A percentile compares a stretch with the other conserved stretches of the same genome.
Evolutionary conservation across 345 rosid genomes (phyloP).

Genomic region (Dipteronia sinensis): DNA sequence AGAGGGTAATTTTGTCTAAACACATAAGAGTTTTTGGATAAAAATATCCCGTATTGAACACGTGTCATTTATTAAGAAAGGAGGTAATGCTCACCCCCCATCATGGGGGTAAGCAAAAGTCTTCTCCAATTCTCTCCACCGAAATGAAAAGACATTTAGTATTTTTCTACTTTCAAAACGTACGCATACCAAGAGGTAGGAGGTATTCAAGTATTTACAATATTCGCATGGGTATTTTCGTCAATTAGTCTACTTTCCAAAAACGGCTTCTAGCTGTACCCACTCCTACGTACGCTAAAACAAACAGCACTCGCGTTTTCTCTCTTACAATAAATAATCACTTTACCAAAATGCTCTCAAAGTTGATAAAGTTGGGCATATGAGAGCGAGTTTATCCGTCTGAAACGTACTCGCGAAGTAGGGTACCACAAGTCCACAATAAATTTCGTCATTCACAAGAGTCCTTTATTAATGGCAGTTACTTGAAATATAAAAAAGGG

Average conservation of each 20-base stretch:
- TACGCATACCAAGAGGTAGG: background rate
- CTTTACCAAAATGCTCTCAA: background rate
- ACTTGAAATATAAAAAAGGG: slow-evolving; percentile 16
- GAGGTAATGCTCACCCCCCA: too few relatives aligned
- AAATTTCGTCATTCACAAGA: background rate
- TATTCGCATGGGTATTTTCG: slow-evolving; percentile 16
- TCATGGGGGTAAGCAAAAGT: too few relatives aligned
- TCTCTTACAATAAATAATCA: background rate
- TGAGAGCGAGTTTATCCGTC: background rate
- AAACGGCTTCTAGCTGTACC: background rate
- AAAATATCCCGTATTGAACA: too few relatives aligned
- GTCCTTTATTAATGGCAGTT: background rate
- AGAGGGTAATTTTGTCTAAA: too few relatives aligned
- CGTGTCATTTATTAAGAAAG: too few relatives aligned
- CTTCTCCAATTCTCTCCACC: background rate
- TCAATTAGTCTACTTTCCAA: background rate
- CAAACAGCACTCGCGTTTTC: background rate
- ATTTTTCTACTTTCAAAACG: background rate
- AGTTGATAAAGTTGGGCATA: background rate
- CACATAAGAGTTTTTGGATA: too few relatives aligned
- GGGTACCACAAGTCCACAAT: background rate
- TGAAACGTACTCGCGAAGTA: background rate
- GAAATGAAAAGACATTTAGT: background rate
- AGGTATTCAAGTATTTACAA: background rate
- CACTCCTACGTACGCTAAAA: too few relatives aligned